phyloP scores from a whole-genome alignment of 164 flowering plant genomes.

The grape (Vitis vinifera) region DNA sequence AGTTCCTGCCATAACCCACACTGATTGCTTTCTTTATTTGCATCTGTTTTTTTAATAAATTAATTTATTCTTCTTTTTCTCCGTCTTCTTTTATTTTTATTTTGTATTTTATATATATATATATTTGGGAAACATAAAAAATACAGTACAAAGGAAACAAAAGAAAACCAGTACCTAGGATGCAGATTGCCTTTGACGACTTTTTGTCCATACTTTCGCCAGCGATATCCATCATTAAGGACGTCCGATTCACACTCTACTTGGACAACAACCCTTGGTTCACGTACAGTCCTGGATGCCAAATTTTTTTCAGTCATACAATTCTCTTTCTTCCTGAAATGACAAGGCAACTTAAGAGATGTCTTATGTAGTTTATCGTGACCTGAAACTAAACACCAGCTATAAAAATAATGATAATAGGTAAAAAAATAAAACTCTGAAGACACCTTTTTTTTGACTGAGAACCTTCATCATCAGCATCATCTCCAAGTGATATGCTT shows the following conservation, averaged over 20 bases:
- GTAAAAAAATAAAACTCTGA: no score
- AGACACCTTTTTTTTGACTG: slow-evolving; percentile 70
- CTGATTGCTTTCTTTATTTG: background rate
- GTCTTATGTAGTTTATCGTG: background rate
- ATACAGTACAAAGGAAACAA: no score
- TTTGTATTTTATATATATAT: no score
- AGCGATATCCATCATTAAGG: slow-evolving; percentile 93
- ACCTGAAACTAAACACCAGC: background rate
- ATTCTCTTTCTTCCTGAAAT: slow-evolving; percentile 56
- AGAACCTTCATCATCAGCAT: slow-evolving; percentile 61
- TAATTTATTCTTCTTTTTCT: no score
- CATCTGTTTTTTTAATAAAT: background rate
- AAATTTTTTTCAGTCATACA: slow-evolving; percentile 45
- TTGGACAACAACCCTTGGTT: slow-evolving; percentile 81
- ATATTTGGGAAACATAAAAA: no score
- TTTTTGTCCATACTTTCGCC: slow-evolving; percentile 91
- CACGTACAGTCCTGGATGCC: slow-evolving; percentile 62
- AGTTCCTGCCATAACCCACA: no score
- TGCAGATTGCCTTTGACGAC: slow-evolving; percentile 91
- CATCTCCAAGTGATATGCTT: slow-evolving; percentile 49
- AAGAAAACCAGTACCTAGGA: slow-evolving; percentile 55
- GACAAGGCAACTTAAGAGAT: background rate
- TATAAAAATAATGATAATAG: background rate
- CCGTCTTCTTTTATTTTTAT: no score
- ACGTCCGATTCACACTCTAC: slow-evolving; percentile 77